Conservation (phyloP, 805 yeast genomes). For the Myxozyma neotropica region DNA sequence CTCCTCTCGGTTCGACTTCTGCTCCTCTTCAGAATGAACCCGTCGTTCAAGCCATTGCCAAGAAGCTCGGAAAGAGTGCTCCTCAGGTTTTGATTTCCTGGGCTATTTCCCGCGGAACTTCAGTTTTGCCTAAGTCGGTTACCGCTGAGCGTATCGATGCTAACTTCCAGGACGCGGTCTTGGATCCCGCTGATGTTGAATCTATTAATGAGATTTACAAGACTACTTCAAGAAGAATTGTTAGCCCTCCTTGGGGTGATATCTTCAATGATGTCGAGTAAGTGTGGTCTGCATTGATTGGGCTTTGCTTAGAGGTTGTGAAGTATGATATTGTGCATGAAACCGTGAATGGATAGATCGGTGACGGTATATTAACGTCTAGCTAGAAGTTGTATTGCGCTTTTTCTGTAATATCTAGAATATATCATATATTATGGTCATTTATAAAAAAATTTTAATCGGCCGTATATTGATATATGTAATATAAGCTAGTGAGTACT, state of each 20-base stretch:
- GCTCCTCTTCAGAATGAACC: constrained; percentile 48
- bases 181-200: constrained; percentile 50
- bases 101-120: constrained; percentile 60
- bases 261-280: constrained; percentile 33
- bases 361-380: no score
- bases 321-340: neutral
- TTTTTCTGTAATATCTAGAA: no score
- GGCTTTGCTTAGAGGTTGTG: neutral
- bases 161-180: constrained; percentile 46
- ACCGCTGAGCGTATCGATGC: constrained; percentile 61
- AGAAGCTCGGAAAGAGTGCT: constrained; percentile 54
- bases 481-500: no score
- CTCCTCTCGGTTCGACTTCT: constrained; percentile 64
- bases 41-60: constrained; percentile 55
- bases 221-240: constrained; percentile 27
- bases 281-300: neutral
- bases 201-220: constrained; percentile 37
- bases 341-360: no score
- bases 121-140: constrained; percentile 69
- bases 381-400: no score
- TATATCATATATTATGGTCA: no score
- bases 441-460: no score
- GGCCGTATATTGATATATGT: no score
- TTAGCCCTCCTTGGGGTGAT: constrained; percentile 33
- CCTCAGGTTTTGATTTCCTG: constrained; percentile 61